Evolutionary conservation across 306 rosid species (phyloP), one percentile per base, ranked within the genome.

Genomic region (Astragalus membranaceus): DNA sequence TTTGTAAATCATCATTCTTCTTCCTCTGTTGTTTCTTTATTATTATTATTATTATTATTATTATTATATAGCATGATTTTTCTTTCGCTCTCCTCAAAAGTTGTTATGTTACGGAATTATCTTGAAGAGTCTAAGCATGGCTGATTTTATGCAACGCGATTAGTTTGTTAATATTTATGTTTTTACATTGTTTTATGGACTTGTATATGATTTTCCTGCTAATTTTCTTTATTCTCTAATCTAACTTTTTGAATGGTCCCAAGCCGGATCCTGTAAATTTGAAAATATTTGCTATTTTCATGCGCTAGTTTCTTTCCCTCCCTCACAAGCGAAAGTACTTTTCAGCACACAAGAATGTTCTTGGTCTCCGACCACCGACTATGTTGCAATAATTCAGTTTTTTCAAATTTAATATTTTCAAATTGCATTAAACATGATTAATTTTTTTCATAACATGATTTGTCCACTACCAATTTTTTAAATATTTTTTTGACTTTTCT

Each of bases 401-500:
- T 46, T 23, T 35, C 5, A 35, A 35, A 35, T 35, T 29, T 2
- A 68, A 36, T 46, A 5, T 30, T 5, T 64, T 2, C 14, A 41
- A 69, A 47, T 26, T 26, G 30, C 30, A 26, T 26, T 26, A 26
- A 26, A 26, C 30, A 26, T 26, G 30, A 26, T 26, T 26, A 26
- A 26, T 26, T 26, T 1, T 26, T 26, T 26, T 26, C 30, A 26
- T 26, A 26, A 26, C 1, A 26, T 26, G 30, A 35, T 3, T 35
- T 0, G 72, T 74, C 78, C 67, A 4, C 73, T 15, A 8, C 4
- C 54, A 37, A 2, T 75, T 67, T 54, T 54, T 73, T 55, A 66
- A 20, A 48, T 12, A 17, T 0, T 49, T 72, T 47, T 44, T 41
- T 79, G 80, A 82, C 83, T 82, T 74, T 71, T 26, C 30, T 26